phyloP scores from a whole-genome alignment of 352 stramenopile species.

The Pythium grandisporangium region DNA sequence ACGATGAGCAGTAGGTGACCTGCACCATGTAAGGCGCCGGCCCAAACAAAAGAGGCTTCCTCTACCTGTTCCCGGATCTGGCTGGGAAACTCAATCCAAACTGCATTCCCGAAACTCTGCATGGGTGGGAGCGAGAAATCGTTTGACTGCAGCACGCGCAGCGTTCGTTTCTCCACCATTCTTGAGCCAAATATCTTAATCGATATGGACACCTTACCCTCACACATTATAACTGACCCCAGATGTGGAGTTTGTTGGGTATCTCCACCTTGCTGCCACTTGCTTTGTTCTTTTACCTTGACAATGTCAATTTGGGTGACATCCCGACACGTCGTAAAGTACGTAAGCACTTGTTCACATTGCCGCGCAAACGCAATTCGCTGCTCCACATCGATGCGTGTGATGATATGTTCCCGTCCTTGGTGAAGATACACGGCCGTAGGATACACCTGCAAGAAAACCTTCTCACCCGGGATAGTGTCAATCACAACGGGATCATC shows the following conservation, averaged over 20 bases:
- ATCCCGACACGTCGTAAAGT: conserved; percentile 86
- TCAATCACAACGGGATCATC: conserved; percentile 64
- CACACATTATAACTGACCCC: conserved; percentile 22
- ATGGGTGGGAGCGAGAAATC: conserved; percentile 94
- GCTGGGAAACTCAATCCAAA: conserved; percentile 92
- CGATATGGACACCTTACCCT: conserved; percentile 69
- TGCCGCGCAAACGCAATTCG: conserved; percentile 61
- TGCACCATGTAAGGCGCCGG: conserved; percentile 60
- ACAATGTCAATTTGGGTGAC: conserved; percentile 84
- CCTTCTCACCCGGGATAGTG: conserved; percentile 70
- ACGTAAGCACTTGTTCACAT: conserved; percentile 56
- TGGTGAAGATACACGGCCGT: conserved; percentile 90
- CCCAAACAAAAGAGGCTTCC: conserved; percentile 20
- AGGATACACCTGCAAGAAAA: conserved; percentile 90
- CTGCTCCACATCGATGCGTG: conserved; percentile 61
- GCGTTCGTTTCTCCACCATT: conserved; percentile 76
- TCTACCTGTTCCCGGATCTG: conserved; percentile 32
- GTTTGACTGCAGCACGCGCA: conserved; percentile 67
- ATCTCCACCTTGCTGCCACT: not conserved
- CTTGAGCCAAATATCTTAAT: conserved; percentile 80
- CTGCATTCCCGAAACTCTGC: conserved; percentile 90
- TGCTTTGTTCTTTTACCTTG: conserved; percentile 26
- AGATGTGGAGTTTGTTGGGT: too few species aligned
- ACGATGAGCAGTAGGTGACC: conserved; percentile 90
- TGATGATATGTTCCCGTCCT: conserved; percentile 86